These are phyloP conservation scores for Aspergillus transmontanensis DNA, from an alignment of 2,329 filamentous ascomycete species.

Conservation along the genomic window DNA sequence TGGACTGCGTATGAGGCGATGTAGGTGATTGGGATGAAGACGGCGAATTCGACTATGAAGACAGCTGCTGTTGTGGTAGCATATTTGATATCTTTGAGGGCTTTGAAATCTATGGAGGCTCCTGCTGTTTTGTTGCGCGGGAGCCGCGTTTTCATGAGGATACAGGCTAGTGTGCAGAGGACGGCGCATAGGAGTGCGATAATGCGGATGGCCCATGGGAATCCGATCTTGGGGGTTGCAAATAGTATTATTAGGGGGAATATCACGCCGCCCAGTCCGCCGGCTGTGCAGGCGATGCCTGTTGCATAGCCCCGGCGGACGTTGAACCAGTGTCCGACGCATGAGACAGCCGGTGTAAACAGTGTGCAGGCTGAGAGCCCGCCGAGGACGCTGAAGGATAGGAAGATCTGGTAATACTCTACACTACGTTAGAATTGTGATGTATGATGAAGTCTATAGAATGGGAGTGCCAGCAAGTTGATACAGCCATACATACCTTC, in stretches of 20 bases:
- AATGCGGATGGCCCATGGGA: conserved; percentile 34
- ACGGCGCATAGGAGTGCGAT: conserved; percentile 28
- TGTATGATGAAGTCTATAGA: background rate
- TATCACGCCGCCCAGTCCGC: conserved; percentile 37
- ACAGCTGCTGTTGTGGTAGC: conserved; percentile 31
- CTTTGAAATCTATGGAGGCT: conserved; percentile 24
- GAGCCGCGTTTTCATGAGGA: conserved; percentile 27
- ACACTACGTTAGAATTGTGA: conserved; percentile 11
- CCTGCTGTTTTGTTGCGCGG: conserved; percentile 22
- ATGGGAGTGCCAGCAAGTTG: no score
- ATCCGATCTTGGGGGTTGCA: conserved; percentile 32
- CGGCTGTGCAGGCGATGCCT: conserved; percentile 38
- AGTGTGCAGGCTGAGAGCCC: conserved; percentile 35
- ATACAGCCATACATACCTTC: background rate
- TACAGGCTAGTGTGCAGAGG: conserved; percentile 22
- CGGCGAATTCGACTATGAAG: conserved; percentile 39
- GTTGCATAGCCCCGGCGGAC: conserved; percentile 34
- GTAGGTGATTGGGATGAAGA: conserved; percentile 41
- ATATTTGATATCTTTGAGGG: conserved; percentile 27
- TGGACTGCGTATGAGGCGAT: conserved; percentile 35
- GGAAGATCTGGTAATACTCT: conserved; percentile 43
- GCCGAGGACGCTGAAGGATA: conserved; percentile 38
- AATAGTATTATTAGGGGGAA: conserved; percentile 39
- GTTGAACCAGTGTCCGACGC: conserved; percentile 40
- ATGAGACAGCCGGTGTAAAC: conserved; percentile 34